These are phyloP conservation scores for Hippophae tibetana DNA, from an alignment of 306 rosid species.

Conservation along the genomic window DNA sequence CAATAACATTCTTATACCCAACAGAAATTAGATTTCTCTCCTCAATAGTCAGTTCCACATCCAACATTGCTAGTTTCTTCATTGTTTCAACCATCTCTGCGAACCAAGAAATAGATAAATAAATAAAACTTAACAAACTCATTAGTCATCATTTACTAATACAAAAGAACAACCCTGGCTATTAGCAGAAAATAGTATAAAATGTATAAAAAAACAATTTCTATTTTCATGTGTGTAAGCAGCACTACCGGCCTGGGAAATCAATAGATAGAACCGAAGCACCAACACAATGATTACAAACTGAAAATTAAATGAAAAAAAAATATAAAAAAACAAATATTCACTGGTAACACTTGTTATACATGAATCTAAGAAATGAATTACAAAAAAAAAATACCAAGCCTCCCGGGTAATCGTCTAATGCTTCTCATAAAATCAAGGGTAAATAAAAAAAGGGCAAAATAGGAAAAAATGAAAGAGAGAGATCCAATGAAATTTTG, in stretches of 20 bases:
- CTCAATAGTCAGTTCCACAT: constrained; percentile 38
- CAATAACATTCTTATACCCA: constrained; percentile 38
- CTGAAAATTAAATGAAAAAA: not conserved
- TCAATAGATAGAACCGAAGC: too few relatives aligned
- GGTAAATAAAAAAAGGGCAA: not conserved
- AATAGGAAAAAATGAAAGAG: not conserved
- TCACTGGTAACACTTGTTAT: not conserved
- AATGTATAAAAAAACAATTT: too few relatives aligned
- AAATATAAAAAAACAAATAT: too few relatives aligned
- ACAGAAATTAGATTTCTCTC: constrained; percentile 32
- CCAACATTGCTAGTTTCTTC: constrained; percentile 31
- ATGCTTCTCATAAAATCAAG: too few relatives aligned
- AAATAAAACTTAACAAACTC: not conserved
- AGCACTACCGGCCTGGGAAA: too few relatives aligned
- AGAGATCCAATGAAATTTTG: not conserved
- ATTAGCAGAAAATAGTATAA: too few relatives aligned
- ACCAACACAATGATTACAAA: too few relatives aligned
- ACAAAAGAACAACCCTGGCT: too few relatives aligned
- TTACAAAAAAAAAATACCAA: not conserved
- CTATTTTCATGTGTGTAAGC: too few relatives aligned
- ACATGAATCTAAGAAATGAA: not conserved
- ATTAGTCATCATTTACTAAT: too few relatives aligned
- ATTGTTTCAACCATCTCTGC: constrained; percentile 41
- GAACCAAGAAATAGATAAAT: not conserved
- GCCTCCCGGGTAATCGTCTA: not conserved